phyloP scores from a whole-genome alignment of 768 basidiomycete species.

The Mycena epipterygia region DNA sequence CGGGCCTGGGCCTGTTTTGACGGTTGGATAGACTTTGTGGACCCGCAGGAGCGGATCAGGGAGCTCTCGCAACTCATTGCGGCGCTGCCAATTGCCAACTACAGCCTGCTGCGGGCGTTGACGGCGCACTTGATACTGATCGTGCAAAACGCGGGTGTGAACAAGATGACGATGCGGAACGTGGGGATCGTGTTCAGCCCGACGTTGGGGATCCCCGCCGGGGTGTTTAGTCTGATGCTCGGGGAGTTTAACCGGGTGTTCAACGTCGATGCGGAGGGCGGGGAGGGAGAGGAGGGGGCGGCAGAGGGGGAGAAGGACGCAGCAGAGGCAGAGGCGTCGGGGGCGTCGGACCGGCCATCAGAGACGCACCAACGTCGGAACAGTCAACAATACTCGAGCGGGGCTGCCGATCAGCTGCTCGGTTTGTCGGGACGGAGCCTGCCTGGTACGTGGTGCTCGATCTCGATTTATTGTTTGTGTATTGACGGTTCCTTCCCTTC shows the following conservation, averaged over 20 bases:
- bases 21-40: constrained; percentile 79
- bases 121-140: constrained; percentile 96
- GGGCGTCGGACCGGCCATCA: constrained; percentile 52
- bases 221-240: constrained; percentile 95
- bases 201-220: constrained; percentile 97
- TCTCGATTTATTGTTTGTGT: constrained; percentile 38
- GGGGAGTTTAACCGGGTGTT: constrained; percentile 95
- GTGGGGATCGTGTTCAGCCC: constrained; percentile 99
- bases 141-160: constrained; percentile 88
- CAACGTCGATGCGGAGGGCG: constrained; percentile 73
- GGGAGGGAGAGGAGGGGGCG: constrained; percentile 38
- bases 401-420: constrained; percentile 86
- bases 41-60: constrained; percentile 87
- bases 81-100: constrained; percentile 91
- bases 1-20: constrained; percentile 26
- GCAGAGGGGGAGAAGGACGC: constrained; percentile 37
- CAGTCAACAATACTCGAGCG: constrained; percentile 86
- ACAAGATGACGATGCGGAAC: constrained; percentile 99
- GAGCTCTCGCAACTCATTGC: constrained; percentile 92
- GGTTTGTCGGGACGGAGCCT: constrained; percentile 81
- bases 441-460: constrained; percentile 65
- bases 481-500: constrained; percentile 42
- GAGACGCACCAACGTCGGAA: constrained; percentile 67
- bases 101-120: constrained; percentile 92
- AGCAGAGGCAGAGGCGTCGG: constrained; percentile 1